A percentile compares a stretch with the other conserved stretches of the same genome.
Conservation (phyloP, 306 rosid genomes). For the Neltuma alba region DNA sequence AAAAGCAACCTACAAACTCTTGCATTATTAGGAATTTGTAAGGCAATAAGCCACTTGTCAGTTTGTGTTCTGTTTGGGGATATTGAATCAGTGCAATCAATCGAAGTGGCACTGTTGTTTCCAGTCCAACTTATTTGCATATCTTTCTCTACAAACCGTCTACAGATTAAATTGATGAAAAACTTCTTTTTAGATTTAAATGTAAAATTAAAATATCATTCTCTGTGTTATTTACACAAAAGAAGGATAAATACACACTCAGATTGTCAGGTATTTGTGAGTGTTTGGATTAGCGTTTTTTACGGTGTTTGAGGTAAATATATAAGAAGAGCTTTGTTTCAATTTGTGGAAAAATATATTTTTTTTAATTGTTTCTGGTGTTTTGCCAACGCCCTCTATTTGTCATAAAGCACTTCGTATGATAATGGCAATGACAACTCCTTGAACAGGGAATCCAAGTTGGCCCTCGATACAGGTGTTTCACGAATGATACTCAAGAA, state of each 20-base stretch:
- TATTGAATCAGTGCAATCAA: constrained; percentile 19
- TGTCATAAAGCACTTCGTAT: too few species aligned
- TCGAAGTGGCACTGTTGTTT: constrained; percentile 20
- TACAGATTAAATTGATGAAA: neutral
- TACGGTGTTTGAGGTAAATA: too few species aligned
- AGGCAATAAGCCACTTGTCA: neutral
- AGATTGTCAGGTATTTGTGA: neutral
- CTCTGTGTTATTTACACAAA: neutral
- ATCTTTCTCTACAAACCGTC: neutral
- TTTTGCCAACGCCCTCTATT: too few species aligned
- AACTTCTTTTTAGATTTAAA: neutral
- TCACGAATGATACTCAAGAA: neutral
- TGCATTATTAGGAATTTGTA: constrained; percentile 13
- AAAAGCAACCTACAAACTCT: neutral
- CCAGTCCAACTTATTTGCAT: neutral
- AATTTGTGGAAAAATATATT: too few species aligned
- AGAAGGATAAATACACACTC: neutral
- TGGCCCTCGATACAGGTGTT: neutral
- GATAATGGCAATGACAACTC: constrained; percentile 11
- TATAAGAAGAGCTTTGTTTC: too few species aligned
- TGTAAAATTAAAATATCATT: neutral
- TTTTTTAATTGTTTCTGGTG: too few species aligned
- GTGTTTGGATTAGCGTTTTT: too few species aligned
- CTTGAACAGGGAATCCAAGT: neutral
- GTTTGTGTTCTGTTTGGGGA: constrained; percentile 7